Conservation (phyloP, 1,139 yeast genomes). For the Hansenula sp. region DNA sequence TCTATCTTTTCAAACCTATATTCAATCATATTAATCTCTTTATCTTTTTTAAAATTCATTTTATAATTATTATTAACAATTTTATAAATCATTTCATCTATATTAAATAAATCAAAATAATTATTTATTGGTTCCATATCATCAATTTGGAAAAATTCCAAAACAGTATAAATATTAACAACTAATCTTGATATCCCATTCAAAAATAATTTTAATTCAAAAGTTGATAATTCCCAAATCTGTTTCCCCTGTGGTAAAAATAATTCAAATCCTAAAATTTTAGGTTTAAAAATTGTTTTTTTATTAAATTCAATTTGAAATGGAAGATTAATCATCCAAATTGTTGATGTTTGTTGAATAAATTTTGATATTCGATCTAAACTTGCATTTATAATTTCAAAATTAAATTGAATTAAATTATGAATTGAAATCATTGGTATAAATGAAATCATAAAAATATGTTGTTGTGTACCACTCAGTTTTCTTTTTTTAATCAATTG, state of each 20-base stretch:
- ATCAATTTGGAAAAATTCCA: conserved; percentile 6
- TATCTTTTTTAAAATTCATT: background rate
- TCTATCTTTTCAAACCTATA: background rate
- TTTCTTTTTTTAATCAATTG: conserved; percentile 15
- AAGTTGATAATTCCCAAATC: conserved; percentile 11
- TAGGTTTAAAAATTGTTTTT: conserved; percentile 4
- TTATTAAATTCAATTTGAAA: conserved; percentile 8
- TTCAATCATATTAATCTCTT: background rate
- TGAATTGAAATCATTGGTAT: conserved; percentile 17
- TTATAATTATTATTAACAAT: conserved; percentile 15
- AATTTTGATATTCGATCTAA: conserved; percentile 14
- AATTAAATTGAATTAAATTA: conserved; percentile 12
- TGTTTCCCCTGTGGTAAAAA: conserved; percentile 4
- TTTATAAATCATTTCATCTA: conserved; percentile 20
- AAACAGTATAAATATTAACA: conserved; percentile 7
- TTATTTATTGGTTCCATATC: conserved; percentile 3
- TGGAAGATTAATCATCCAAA: conserved; percentile 13
- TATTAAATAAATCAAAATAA: conserved; percentile 11
- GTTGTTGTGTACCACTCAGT: conserved; percentile 8
- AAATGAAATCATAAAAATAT: conserved; percentile 15
- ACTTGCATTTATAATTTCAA: conserved; percentile 15
- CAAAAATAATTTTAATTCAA: conserved; percentile 9
- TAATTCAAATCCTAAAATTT: conserved; percentile 7
- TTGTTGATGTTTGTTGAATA: conserved; percentile 10
- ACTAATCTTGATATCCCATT: conserved; percentile 12